These are phyloP conservation scores for Bipolaris oryzae DNA, from an alignment of 2,329 filamentous ascomycete genomes.

Conservation along the genomic window DNA sequence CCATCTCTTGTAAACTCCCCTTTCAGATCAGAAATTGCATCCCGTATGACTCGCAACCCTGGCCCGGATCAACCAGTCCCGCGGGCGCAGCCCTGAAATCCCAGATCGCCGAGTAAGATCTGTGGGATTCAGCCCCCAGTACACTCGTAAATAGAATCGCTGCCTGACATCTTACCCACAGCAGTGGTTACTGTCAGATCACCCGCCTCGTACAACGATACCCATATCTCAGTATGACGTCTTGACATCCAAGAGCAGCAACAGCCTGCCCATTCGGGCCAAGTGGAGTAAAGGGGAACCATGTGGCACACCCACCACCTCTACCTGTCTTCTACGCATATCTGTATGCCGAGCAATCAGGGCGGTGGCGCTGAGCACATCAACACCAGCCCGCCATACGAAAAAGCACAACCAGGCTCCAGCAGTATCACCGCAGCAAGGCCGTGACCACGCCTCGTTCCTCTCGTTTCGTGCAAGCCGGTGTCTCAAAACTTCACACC, in stretches of 20 bases:
- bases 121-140: conserved; percentile 5
- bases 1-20: not conserved
- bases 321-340: not conserved
- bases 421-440: not conserved
- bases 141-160: conserved; percentile 6
- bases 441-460: not conserved
- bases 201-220: conserved; percentile 2
- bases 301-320: conserved; percentile 1
- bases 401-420: conserved; percentile 5
- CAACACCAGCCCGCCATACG: conserved; percentile 3
- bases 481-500: not conserved
- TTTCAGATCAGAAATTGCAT: conserved; percentile 3
- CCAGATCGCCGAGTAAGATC: conserved; percentile 11
- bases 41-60: conserved; percentile 9
- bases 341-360: not conserved
- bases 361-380: conserved; percentile 3
- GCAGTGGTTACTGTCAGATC: conserved; percentile 11
- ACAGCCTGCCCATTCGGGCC: not conserved
- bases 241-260: conserved; percentile 1
- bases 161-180: conserved; percentile 6
- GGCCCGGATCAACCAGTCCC: conserved; percentile 14
- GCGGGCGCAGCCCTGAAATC: conserved; percentile 7
- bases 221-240: conserved; percentile 12
- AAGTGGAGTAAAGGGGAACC: conserved; percentile 10
- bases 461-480: not conserved